Base-by-base conservation (phyloP, 257 asterid genomes). In the Misopates orontium region DNA sequence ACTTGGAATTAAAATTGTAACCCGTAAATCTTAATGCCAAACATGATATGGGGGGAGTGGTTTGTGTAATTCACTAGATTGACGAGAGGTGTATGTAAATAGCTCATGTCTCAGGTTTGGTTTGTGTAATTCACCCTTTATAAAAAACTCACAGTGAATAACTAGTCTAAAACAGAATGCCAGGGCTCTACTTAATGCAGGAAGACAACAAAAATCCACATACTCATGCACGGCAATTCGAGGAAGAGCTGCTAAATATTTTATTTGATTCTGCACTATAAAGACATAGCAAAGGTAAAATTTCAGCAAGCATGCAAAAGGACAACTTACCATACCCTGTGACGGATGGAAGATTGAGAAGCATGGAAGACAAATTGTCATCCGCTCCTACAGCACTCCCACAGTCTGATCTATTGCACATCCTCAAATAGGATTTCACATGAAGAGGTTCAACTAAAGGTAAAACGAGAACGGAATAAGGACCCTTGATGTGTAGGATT, bases 301-400 rank as follows among this genome's bases (percentile, higher is more conserved):
- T 40, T 44, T 36, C 25, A 63, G 49, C 59, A 62, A 69, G 68
- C 62, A 68, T n/a, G 56, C 25, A 73, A 76, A 73, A 65, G 39
- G 62, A 73, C 56, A 79, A 81, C 87, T 84, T 78, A 82, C 93
- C 97, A 73, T 89, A 93, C 98, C 97, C 98, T 81, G 98, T 92
- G 89, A 93, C 85, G 85, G 95, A 87, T 51, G 97, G 97, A 75
- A 89, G 97, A 73, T 84, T 87, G 56, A 89, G 84, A 44, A 92
- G 81, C 64, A 93, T 81, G 36, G 90, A 77, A 64, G 96, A 87
- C 67, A 93, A 52, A 79, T 73, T 85, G 67, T 87, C 94, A 75
- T 85, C 91, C 52, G 75, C 84, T 15, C 89, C 93, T 66, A 85
- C 74, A 64, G 90, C 87, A 76, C 78, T 84, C 64, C 96, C 98